phyloP scores from a whole-genome alignment of 164 flowering plant genomes.

The Buxus sempervirens region DNA sequence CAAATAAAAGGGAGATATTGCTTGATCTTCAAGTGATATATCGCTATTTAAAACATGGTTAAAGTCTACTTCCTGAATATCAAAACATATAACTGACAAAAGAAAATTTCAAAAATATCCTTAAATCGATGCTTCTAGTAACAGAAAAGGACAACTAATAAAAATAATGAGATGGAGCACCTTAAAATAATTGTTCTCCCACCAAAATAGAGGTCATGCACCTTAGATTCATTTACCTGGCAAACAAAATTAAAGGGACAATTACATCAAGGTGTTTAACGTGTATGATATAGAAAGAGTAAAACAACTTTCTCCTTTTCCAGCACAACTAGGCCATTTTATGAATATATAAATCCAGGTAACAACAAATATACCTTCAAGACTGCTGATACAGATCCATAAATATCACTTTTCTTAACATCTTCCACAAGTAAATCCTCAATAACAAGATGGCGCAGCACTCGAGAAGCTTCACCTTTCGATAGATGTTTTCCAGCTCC shows the following conservation, averaged over 20 bases:
- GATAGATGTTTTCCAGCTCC: conserved; percentile 84
- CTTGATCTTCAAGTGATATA: too few species aligned
- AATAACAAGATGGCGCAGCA: conserved; percentile 75
- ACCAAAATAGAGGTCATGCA: conserved; percentile 40
- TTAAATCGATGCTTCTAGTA: neutral
- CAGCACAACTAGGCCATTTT: neutral
- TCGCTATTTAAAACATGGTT: too few species aligned
- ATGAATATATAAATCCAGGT: neutral
- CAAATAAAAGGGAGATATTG: too few species aligned
- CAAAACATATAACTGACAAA: too few species aligned
- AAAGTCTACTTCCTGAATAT: too few species aligned
- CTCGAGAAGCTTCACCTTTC: conserved; percentile 85
- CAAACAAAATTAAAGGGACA: conserved; percentile 3
- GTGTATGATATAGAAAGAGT: too few species aligned
- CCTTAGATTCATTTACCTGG: conserved; percentile 84
- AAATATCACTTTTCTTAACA: conserved; percentile 84
- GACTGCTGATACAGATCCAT: conserved; percentile 87
- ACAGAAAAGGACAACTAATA: conserved; percentile 1
- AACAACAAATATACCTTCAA: conserved; percentile 48
- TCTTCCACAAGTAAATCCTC: conserved; percentile 83
- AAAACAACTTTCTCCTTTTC: neutral
- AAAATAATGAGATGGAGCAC: conserved; percentile 27
- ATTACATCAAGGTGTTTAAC: neutral
- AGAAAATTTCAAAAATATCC: too few species aligned
- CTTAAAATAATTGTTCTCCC: conserved; percentile 53